phyloP scores from a whole-genome alignment of 2,329 filamentous ascomycete genomes.

The Ramichloridium luteum region DNA sequence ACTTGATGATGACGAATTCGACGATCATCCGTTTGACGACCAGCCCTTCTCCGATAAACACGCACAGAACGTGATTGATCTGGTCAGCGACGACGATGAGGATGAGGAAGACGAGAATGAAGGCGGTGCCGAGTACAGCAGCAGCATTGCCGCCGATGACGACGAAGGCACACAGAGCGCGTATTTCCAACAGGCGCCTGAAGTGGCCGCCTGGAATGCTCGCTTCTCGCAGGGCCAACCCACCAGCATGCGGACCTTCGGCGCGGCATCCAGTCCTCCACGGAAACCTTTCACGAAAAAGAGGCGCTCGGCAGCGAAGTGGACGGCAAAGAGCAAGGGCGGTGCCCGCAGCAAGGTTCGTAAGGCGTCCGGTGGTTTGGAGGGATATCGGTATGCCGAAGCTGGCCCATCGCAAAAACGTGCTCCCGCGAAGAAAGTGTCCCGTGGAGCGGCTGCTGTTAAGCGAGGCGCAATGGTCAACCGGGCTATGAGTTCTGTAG shows the following conservation, averaged over 20 bases:
- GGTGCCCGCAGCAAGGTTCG: conserved; percentile 1
- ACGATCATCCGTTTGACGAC: too few relatives aligned
- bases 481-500: conserved; percentile 1
- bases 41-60: conserved; percentile 36
- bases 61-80: conserved; percentile 36
- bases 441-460: not conserved
- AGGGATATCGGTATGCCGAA: conserved; percentile 1
- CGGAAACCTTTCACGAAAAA: too few relatives aligned
- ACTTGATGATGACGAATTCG: conserved; percentile 30
- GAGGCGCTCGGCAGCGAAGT: conserved; percentile 1
- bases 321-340: conserved; percentile 4
- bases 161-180: conserved; percentile 14
- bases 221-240: conserved; percentile 12
- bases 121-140: conserved; percentile 11
- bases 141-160: not conserved
- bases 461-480: not conserved
- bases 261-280: too few relatives aligned
- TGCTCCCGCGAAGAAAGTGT: not conserved
- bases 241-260: too few relatives aligned
- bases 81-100: conserved; percentile 31
- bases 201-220: conserved; percentile 14
- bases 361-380: conserved; percentile 4
- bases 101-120: conserved; percentile 24
- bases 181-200: conserved; percentile 15
- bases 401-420: conserved; percentile 2